Evolutionary conservation across 306 rosid species (phyloP).

Genomic region (Comarum palustre): DNA sequence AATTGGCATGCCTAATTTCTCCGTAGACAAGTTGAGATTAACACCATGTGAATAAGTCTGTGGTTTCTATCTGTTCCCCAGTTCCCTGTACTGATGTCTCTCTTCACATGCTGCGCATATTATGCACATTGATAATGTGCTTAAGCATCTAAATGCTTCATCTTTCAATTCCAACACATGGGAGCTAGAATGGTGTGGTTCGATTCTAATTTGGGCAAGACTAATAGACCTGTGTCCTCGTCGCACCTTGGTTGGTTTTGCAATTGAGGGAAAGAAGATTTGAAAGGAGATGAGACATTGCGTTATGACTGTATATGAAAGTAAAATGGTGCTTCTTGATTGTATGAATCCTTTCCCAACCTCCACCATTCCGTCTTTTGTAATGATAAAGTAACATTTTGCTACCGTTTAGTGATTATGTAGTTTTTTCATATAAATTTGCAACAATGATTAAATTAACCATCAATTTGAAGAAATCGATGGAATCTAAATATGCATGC

Average conservation of each 20-base stretch:
- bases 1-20: constrained; percentile 8
- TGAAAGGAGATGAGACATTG: constrained; percentile 5
- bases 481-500: neutral
- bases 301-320: constrained; percentile 13
- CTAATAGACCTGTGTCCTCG: constrained; percentile 14
- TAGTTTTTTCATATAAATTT: neutral
- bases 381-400: constrained; percentile 2
- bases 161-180: constrained; percentile 35
- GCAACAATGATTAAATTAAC: neutral
- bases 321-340: neutral
- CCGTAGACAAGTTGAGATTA: constrained; percentile 19
- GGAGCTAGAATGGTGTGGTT: constrained; percentile 4
- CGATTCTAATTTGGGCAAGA: constrained; percentile 5
- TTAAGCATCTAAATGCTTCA: neutral
- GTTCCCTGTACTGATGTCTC: neutral
- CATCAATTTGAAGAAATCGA: neutral
- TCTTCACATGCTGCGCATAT: constrained; percentile 6
- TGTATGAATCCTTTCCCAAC: neutral
- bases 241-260: constrained; percentile 19
- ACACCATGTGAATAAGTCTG: neutral
- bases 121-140: constrained; percentile 19
- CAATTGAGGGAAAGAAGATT: constrained; percentile 20
- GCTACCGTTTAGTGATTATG: neutral
- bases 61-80: neutral
- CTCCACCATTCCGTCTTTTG: constrained; percentile 8